phyloP scores from a whole-genome alignment of 225 moss, liverwort and hornwort species.

The Neckera pumila region DNA sequence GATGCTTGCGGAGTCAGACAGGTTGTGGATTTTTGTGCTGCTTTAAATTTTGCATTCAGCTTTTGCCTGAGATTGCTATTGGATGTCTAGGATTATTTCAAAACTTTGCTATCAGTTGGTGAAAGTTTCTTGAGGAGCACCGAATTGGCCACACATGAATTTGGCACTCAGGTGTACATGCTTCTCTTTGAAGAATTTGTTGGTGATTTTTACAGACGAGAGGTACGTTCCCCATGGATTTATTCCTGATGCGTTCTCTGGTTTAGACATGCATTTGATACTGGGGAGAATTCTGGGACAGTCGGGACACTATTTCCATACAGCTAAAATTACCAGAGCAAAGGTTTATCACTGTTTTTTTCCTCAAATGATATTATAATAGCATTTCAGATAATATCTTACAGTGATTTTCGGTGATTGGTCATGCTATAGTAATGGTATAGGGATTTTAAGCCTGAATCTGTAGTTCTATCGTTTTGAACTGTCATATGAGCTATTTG shows the following conservation, averaged over 20 bases:
- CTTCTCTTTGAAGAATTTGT: conserved; percentile 77
- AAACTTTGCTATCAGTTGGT: conserved; percentile 64
- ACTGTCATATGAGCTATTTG: neutral
- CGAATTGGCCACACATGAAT: conserved; percentile 52
- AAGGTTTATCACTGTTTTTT: neutral
- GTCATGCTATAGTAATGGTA: neutral
- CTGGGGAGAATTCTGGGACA: neutral
- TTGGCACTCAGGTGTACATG: conserved; percentile 57
- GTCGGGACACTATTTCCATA: neutral
- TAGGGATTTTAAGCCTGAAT: neutral
- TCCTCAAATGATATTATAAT: neutral
- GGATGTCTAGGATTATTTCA: conserved; percentile 67
- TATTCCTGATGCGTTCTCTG: neutral
- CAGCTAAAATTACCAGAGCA: neutral
- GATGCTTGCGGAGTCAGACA: neutral
- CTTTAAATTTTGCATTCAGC: neutral
- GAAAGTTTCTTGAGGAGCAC: conserved; percentile 64
- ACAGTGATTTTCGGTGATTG: neutral
- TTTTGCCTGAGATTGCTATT: neutral
- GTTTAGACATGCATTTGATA: neutral
- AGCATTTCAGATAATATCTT: neutral
- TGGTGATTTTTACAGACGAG: conserved; percentile 65
- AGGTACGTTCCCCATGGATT: conserved; percentile 27
- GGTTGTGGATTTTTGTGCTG: neutral
- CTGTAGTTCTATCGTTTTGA: neutral